Conservation (phyloP, 331 rosid species). For the Erythrophleum ivorense region DNA sequence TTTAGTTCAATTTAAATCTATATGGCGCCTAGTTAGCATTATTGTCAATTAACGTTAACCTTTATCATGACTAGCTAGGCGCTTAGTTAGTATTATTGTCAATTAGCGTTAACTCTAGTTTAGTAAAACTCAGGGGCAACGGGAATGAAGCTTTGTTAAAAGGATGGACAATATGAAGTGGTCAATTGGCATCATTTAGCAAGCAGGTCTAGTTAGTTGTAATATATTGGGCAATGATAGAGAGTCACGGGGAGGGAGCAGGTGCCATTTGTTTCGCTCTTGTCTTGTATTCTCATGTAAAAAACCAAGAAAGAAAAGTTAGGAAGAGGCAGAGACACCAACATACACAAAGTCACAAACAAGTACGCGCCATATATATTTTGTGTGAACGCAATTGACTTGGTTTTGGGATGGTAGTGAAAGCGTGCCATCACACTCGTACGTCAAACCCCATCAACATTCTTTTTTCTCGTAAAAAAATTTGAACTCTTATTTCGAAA, state of each 20-base stretch:
- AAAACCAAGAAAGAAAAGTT: not conserved
- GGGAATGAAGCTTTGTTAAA: too few species aligned
- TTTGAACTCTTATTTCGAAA: conserved; percentile 35
- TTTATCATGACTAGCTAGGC: too few species aligned
- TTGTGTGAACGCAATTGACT: conserved; percentile 43
- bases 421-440: conserved; percentile 48
- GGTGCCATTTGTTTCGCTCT: not conserved
- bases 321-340: conserved; percentile 32
- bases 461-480: conserved; percentile 1
- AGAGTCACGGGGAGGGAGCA: not conserved
- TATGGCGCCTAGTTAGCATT: too few species aligned
- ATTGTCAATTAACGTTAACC: too few species aligned
- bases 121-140: too few species aligned
- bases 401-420: conserved; percentile 39
- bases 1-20: not conserved
- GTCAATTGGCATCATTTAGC: too few species aligned
- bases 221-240: not conserved
- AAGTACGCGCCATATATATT: not conserved
- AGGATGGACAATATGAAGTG: not conserved
- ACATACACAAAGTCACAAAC: conserved; percentile 24
- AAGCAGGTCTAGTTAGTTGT: too few species aligned
- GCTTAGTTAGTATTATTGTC: too few species aligned
- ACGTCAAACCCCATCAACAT: conserved; percentile 40
- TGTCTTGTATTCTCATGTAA: not conserved
- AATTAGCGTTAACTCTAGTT: not conserved